A percentile compares a stretch with the other conserved stretches of the same genome.
Evolutionary conservation across 2,329 filamentous ascomycete genomes (phyloP).

Genomic region (Aspergillus aculeatus): DNA sequence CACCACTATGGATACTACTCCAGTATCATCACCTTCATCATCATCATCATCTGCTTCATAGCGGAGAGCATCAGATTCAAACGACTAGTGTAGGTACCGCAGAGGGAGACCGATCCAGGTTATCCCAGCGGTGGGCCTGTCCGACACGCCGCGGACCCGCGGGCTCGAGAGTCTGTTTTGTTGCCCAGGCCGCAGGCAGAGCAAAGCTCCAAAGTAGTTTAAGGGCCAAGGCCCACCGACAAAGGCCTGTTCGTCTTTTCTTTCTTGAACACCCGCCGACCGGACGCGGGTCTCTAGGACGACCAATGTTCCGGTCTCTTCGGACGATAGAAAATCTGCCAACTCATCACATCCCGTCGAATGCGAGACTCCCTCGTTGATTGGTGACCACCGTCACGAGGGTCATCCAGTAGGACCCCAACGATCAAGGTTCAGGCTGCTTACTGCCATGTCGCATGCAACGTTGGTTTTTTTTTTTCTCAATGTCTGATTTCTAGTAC

Average conservation of each 20-base stretch:
- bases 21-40: not conserved
- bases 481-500: not conserved
- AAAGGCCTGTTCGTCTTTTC: not conserved
- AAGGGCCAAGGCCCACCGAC: not conserved
- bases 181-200: not conserved
- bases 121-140: not conserved
- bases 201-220: not conserved
- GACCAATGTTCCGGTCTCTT: conserved; percentile 5
- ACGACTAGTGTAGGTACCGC: conserved; percentile 5
- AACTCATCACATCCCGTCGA: conserved; percentile 10
- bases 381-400: not conserved
- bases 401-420: not conserved
- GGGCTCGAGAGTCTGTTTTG: not conserved
- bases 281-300: conserved; percentile 10
- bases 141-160: not conserved
- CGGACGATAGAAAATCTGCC: conserved; percentile 14
- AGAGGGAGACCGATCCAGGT: not conserved
- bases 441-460: conserved; percentile 2
- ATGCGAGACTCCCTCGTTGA: conserved; percentile 11
- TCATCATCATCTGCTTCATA: not conserved
- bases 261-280: not conserved
- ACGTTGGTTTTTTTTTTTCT: not conserved
- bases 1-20: not conserved
- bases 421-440: conserved; percentile 2
- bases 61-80: conserved; percentile 4